Conservation (phyloP, 202 grass and related monocot species). For the Digitaria exilis region DNA sequence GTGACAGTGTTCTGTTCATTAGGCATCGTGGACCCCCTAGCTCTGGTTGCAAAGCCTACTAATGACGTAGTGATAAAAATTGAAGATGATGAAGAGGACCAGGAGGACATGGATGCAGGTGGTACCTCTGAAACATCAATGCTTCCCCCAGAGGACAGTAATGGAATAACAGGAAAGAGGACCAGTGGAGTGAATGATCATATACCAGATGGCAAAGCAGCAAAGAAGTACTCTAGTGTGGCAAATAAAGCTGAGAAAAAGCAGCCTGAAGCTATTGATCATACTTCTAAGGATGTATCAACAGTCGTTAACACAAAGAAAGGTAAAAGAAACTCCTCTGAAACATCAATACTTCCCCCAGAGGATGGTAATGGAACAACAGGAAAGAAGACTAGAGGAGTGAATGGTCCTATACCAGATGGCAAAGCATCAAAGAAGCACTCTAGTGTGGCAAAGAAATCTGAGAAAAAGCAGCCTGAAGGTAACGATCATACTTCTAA, state of each 20-base stretch:
- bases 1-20: conserved; percentile 55
- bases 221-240: conserved; percentile 28
- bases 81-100: conserved; percentile 25
- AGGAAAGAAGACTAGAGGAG: too few relatives aligned
- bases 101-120: conserved; percentile 1
- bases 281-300: conserved; percentile 20
- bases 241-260: conserved; percentile 31
- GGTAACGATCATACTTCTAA: too few relatives aligned
- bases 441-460: too few relatives aligned
- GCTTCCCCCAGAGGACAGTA: not conserved
- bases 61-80: not conserved
- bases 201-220: not conserved
- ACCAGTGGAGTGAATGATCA: not conserved
- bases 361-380: too few relatives aligned
- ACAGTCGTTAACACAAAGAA: conserved; percentile 7
- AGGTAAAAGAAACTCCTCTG: conserved; percentile 39
- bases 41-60: conserved; percentile 42
- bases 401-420: too few relatives aligned
- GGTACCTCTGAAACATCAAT: conserved; percentile 2
- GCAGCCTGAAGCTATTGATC: not conserved
- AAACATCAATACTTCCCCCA: too few relatives aligned
- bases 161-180: conserved; percentile 38
- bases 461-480: too few relatives aligned
- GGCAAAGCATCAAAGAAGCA: too few relatives aligned
- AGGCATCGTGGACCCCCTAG: conserved; percentile 49